Evolutionary conservation across 225 moss, liverwort and hornwort species (phyloP), one percentile per base, ranked within the genome.

Genomic region (Sphagnum tenellum): DNA sequence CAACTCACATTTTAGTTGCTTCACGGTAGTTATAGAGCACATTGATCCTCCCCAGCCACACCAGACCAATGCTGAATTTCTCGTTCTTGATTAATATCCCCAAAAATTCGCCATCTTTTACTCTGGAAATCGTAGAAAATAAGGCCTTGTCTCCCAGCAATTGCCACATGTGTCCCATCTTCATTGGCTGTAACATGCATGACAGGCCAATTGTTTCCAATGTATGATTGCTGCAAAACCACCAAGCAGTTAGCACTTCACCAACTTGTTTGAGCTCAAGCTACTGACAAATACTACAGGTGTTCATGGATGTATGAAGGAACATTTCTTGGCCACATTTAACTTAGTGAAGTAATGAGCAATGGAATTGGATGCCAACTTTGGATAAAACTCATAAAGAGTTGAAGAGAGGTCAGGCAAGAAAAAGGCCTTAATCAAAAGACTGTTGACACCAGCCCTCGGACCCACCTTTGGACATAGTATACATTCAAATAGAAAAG

Each of bases 81-180:
- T 69, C 96, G 88, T 78, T 96, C 96, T 76, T 96, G 96, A 51
- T 82, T 89, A 48, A 96, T 89, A 82, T 96, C 92, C 71, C 96
- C 96, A 87, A 96, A 96, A 46, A 96, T 92, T 53, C 92, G 82
- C 92, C 92, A 96, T 72, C 90, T 96, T 72, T 87, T 92, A 67
- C 75, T 73, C 65, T 85, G 88, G 77, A 96, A 67, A 67, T 96
- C 96, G 62, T 96, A 82, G 59, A 96, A 83, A 49, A 96, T 90
- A 64, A 96, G 70, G 70, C 96, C 96, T 73, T 83, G 88, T 45
- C 81, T 88, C 66, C 96, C 96, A 74, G 96, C 96, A 81, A 96
- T 89, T 55, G 96, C 96, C 75, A 96, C 83, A 73, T 92, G 92
- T 56, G 83, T 90, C 50, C 96, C 92, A 86, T 96, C 96, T 70